Conservation (phyloP, 1,284 basidiomycete species). For the Inonotus hispidus region DNA sequence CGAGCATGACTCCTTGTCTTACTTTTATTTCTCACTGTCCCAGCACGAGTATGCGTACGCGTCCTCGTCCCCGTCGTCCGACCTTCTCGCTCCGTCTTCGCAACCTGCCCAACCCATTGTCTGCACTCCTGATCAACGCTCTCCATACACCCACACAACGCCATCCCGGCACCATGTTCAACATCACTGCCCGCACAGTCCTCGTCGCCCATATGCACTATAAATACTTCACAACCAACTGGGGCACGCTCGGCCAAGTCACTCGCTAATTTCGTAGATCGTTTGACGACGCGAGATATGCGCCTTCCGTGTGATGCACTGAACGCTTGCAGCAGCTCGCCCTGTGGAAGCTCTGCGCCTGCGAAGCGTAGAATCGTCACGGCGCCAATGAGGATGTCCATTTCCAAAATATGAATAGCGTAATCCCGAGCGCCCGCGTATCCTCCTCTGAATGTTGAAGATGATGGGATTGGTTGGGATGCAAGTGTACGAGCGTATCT, state of each 20-base stretch:
- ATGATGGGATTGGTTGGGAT: not conserved
- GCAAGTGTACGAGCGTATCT: slow-evolving; percentile 7
- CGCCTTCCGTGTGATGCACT: slow-evolving; percentile 6
- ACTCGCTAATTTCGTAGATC: slow-evolving; percentile 6
- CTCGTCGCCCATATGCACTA: not conserved
- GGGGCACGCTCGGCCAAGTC: slow-evolving; percentile 13
- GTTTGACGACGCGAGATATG: not conserved
- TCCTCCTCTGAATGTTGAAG: not conserved
- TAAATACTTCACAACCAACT: slow-evolving; percentile 14
- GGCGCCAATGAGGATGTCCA: slow-evolving; percentile 13
- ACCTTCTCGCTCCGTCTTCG: not conserved
- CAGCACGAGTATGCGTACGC: not conserved
- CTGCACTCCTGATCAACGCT: slow-evolving; percentile 8
- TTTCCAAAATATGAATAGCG: slow-evolving; percentile 9
- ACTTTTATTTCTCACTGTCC: slow-evolving; percentile 8
- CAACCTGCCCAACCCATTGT: slow-evolving; percentile 4
- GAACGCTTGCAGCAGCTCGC: slow-evolving; percentile 9
- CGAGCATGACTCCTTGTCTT: slow-evolving; percentile 4
- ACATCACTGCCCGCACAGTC: not conserved
- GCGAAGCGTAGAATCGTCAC: slow-evolving; percentile 14
- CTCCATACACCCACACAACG: slow-evolving; percentile 15
- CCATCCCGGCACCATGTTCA: not conserved
- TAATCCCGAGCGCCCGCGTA: not conserved
- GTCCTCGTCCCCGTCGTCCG: not conserved
- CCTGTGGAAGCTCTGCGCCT: slow-evolving; percentile 13